Conservation (phyloP, 768 basidiomycete species). For the Hirschioporus abietinus region DNA sequence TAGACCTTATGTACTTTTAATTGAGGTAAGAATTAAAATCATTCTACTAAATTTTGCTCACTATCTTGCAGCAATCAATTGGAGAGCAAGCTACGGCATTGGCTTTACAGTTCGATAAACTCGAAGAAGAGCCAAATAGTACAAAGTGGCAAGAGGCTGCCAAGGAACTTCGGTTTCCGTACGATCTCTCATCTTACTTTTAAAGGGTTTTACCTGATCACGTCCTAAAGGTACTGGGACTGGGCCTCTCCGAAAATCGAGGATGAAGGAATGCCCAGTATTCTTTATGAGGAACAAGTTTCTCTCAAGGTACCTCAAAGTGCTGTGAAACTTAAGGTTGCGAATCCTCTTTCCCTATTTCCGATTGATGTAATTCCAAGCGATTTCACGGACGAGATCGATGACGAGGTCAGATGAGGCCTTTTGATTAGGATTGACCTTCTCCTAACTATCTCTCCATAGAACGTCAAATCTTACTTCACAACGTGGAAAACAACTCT, state of each 20-base stretch:
- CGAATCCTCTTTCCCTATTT: background rate
- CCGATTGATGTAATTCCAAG: background rate
- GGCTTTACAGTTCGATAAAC: background rate
- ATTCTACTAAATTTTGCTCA: background rate
- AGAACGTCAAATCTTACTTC: background rate
- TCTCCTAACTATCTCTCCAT: background rate
- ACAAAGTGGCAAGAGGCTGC: background rate
- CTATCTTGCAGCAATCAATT: background rate
- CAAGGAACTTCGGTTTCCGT: background rate
- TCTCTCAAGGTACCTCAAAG: background rate
- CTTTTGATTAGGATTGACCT: background rate
- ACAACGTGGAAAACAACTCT: background rate
- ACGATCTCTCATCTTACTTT: background rate
- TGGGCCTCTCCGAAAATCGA: background rate
- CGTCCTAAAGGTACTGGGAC: background rate
- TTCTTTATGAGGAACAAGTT: background rate
- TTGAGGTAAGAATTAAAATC: constrained; percentile 32
- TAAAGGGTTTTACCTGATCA: background rate
- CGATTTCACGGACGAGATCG: background rate
- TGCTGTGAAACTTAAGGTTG: background rate
- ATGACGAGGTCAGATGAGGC: background rate
- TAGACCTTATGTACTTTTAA: constrained; percentile 44
- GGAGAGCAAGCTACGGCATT: background rate
- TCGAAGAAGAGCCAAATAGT: background rate
- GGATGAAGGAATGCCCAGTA: background rate